phyloP scores from a whole-genome alignment of 176 grass and related monocot species.

The Carex scoparia region DNA sequence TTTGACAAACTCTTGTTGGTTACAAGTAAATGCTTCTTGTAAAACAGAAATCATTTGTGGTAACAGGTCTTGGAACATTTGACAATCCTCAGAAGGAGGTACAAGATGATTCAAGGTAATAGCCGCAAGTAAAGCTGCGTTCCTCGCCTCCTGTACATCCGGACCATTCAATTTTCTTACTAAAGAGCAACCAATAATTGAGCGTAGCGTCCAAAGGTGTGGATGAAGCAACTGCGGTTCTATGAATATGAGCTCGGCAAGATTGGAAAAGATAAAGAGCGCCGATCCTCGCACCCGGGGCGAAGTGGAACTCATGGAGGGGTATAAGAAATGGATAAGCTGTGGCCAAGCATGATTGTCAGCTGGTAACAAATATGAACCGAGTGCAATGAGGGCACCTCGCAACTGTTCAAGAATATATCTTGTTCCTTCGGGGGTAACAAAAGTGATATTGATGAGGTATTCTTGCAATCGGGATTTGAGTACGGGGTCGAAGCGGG shows the following conservation, averaged over 20 bases:
- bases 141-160: constrained; percentile 50
- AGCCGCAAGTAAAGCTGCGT: constrained; percentile 54
- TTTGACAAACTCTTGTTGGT: constrained; percentile 29
- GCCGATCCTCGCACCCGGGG: constrained; percentile 56
- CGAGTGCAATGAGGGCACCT: constrained; percentile 67
- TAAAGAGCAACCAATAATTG: constrained; percentile 50
- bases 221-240: not conserved
- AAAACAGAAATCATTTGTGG: constrained; percentile 61
- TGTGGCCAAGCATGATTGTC: constrained; percentile 44
- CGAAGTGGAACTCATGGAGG: constrained; percentile 31
- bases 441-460: constrained; percentile 48
- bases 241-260: constrained; percentile 56
- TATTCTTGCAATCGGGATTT: constrained; percentile 39
- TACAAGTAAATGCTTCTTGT: constrained; percentile 35
- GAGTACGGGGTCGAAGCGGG: constrained; percentile 40
- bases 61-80: constrained; percentile 71
- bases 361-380: constrained; percentile 29
- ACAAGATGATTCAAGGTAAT: constrained; percentile 61
- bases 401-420: constrained; percentile 58
- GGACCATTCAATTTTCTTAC: constrained; percentile 27
- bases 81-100: constrained; percentile 48
- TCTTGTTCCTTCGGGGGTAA: constrained; percentile 43
- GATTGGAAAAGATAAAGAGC: constrained; percentile 60
- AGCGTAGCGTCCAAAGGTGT: constrained; percentile 60
- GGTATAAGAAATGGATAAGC: constrained; percentile 53